A percentile compares a stretch with the other conserved stretches of the same genome.
Evolutionary conservation across 345 rosid genomes (phyloP).

Genomic region (Stellera chamaejasme): DNA sequence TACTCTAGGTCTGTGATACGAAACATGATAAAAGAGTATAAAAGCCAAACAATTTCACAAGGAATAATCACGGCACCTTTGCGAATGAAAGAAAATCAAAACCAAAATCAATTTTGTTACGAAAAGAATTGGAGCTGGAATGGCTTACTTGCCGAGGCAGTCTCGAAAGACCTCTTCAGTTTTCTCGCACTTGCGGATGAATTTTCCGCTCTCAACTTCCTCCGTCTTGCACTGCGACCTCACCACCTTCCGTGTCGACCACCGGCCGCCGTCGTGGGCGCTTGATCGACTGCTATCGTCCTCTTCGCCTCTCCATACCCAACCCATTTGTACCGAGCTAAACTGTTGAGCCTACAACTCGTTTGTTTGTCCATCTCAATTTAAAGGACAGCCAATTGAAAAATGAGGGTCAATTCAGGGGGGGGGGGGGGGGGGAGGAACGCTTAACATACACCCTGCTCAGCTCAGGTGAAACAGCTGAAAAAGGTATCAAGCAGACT

Average conservation of each 20-base stretch:
- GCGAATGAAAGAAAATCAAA: neutral
- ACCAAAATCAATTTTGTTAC: neutral
- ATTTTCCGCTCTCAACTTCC: conserved; percentile 79
- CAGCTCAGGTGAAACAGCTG: too few species aligned
- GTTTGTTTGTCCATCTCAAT: too few species aligned
- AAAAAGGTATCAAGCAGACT: too few species aligned
- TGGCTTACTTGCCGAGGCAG: conserved; percentile 53
- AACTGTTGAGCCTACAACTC: too few species aligned
- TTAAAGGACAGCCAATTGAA: too few species aligned
- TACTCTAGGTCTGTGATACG: conserved; percentile 1
- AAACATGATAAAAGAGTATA: neutral
- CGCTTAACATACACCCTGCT: too few species aligned
- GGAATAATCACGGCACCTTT: too few species aligned
- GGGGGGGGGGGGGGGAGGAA: too few species aligned
- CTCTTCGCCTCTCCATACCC: conserved; percentile 44
- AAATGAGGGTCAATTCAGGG: too few species aligned
- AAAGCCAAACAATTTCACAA: too few species aligned
- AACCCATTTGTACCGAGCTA: conserved; percentile 28
- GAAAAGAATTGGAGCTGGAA: neutral
- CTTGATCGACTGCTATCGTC: conserved; percentile 14
- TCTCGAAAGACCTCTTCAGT: conserved; percentile 60
- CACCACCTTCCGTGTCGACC: conserved; percentile 49
- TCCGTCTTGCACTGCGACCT: conserved; percentile 70
- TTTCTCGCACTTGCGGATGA: conserved; percentile 72
- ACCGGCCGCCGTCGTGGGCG: conserved; percentile 17